Percentiles rank a stretch among this genome's conserved stretches.
Conservation (phyloP, 495 filamentous ascomycete species). For the Emericellopsis terricola region DNA sequence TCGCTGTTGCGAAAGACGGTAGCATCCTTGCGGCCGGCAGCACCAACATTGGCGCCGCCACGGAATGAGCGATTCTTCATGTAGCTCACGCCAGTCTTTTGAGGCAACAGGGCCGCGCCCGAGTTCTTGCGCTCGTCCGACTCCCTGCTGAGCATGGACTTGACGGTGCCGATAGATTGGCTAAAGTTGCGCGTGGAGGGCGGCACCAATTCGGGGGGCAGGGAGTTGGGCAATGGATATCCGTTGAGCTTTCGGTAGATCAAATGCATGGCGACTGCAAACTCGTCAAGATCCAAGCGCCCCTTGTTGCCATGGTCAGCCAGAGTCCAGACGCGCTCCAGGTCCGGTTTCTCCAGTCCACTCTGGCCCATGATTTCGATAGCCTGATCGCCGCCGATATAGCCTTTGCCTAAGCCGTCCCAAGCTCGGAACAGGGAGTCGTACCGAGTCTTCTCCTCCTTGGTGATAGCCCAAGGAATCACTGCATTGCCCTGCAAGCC, state of each 20-base stretch:
- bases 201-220: slow-evolving; percentile 87
- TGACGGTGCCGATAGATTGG: slow-evolving; percentile 82
- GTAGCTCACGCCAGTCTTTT: slow-evolving; percentile 95
- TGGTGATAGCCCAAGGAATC: slow-evolving; percentile 97
- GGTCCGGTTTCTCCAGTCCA: slow-evolving; percentile 71
- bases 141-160: slow-evolving; percentile 79
- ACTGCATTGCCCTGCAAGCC: slow-evolving; percentile 85
- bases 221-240: slow-evolving; percentile 78
- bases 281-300: slow-evolving; percentile 90
- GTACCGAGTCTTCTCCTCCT: slow-evolving; percentile 95
- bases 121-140: slow-evolving; percentile 70
- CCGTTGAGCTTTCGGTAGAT: slow-evolving; percentile 95
- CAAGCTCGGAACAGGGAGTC: slow-evolving; percentile 91
- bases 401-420: slow-evolving; percentile 91
- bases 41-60: slow-evolving; percentile 20
- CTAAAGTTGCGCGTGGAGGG: slow-evolving; percentile 90
- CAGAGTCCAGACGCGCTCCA: slow-evolving; percentile 90
- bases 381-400: slow-evolving; percentile 78
- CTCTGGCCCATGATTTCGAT: slow-evolving; percentile 98
- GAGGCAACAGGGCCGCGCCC: slow-evolving; percentile 73
- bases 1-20: slow-evolving; percentile 96
- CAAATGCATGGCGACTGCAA: slow-evolving; percentile 97
- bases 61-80: slow-evolving; percentile 91
- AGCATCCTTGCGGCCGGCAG: slow-evolving; percentile 63
- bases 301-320: slow-evolving; percentile 88